A percentile compares a stretch with the other conserved stretches of the same genome.
Evolutionary conservation across 108 stramenopile genomes (phyloP).

Genomic region (Nitzschia sp.): DNA sequence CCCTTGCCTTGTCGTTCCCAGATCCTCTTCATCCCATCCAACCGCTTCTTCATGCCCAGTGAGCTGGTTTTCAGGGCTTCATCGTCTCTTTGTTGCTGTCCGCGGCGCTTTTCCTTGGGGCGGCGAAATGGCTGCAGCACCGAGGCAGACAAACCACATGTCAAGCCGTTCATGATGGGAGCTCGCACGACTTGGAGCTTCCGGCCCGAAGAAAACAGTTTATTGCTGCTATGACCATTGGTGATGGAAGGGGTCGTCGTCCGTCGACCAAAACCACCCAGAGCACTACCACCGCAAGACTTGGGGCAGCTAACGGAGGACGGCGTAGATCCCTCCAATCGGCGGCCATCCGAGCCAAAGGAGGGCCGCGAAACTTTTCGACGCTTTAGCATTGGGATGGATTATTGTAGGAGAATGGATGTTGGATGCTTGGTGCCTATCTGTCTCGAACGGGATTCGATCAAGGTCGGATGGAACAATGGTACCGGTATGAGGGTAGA

Average conservation of each 20-base stretch:
- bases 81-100: conserved; percentile 64
- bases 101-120: conserved; percentile 77
- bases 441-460: no score
- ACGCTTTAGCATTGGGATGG: conserved; percentile 1
- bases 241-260: no score
- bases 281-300: no score
- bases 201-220: conserved; percentile 4
- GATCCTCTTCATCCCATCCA: conserved; percentile 82
- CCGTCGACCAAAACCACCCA: no score
- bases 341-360: conserved; percentile 1
- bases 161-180: conserved; percentile 62
- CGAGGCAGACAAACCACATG: conserved; percentile 20
- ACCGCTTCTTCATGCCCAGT: conserved; percentile 66
- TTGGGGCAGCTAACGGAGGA: no score
- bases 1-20: conserved; percentile 79
- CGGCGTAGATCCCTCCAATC: no score
- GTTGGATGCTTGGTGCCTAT: no score
- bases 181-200: conserved; percentile 52
- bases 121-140: conserved; percentile 75
- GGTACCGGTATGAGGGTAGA: no score
- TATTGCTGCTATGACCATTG: conserved; percentile 1
- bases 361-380: neutral
- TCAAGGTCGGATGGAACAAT: no score
- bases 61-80: conserved; percentile 47
- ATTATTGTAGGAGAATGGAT: no score